Base-by-base conservation (phyloP, 306 rosid species). In the Castanea mollissima region DNA sequence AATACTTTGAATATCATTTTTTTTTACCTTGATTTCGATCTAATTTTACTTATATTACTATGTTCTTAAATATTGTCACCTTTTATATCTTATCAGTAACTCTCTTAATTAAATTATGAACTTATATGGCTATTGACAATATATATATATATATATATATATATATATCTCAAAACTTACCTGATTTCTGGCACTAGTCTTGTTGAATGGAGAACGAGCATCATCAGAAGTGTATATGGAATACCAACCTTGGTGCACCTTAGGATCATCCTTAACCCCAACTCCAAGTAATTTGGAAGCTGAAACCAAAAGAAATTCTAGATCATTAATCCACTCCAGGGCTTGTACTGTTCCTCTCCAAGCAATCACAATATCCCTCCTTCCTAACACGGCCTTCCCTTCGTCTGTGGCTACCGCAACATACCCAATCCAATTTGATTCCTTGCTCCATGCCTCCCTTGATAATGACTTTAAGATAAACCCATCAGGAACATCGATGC, bases 401-500 rank as follows among this genome's bases (percentile, higher is more conserved):
- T 89, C 94, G 55, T 95, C 96, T 0, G 91, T 92, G 2, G 90
- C 91, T 84, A 91, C 97, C 1, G 91, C 97, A 29, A 95, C 92
- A 19, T 74, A 95, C 52, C 96, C 99, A 8, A 95, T 92, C 98
- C 99, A 95, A 23, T 95, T 95, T 0, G 99, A 95, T 76, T 95
- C 99, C 85, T 69, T 86, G 56, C 99, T 90, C 99, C 99, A 95
- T 23, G 97, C 92, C 85, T 95, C 98, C 60, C 98, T 87, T 2
- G 99, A 95, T 51, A 87, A 21, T 0, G 98, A 81, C 85, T 71
- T 91, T 7, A 91, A 27, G 5, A 95, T 85, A 51, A 95, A 92
- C 0, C 98, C 94, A 0, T 92, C 97, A 0, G 97, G 99, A 6
- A 95, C 83, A 2, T 79, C 76, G 5, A 93, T 59, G 2, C 59